Conservation (phyloP, 2,329 filamentous ascomycete genomes). For the Nemania abortiva region DNA sequence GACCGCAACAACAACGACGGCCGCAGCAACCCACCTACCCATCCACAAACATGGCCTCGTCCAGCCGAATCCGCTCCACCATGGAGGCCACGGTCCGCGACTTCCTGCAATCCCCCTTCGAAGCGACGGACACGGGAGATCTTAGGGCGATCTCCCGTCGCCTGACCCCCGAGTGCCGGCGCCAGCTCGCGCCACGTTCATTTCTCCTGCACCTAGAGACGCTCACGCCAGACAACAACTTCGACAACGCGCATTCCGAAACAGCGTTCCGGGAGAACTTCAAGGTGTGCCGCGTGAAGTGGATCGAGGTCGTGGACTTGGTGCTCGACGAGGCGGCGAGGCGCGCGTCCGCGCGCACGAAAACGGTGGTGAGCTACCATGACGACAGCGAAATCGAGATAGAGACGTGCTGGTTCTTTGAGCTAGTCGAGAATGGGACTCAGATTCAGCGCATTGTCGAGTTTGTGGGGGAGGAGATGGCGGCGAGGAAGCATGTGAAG, state of each 20-base stretch:
- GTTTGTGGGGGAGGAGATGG: neutral
- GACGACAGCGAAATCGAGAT: neutral
- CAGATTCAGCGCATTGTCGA: neutral
- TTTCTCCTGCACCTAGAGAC: neutral
- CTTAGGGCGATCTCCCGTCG: too few species aligned
- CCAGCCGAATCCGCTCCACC: too few species aligned
- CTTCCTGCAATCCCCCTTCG: too few species aligned
- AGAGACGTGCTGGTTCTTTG: slow-evolving; percentile 7
- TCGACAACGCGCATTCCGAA: neutral
- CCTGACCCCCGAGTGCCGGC: neutral
- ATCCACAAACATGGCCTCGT: too few species aligned
- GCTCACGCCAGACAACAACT: neutral
- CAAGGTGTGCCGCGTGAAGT: neutral
- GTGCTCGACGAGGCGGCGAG: neutral
- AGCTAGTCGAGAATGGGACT: neutral
- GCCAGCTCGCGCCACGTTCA: neutral
- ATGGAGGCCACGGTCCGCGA: neutral
- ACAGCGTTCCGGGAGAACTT: neutral
- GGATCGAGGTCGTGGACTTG: neutral
- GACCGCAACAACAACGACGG: too few species aligned
- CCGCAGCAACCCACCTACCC: too few species aligned
- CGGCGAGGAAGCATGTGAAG: neutral
- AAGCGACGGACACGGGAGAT: too few species aligned
- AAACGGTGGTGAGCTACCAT: neutral
- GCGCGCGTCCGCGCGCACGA: neutral